Evolutionary conservation across 2,329 filamentous ascomycete species (phyloP), one percentile per base, ranked within the genome.

Genomic region (Zymoseptoria brevis): DNA sequence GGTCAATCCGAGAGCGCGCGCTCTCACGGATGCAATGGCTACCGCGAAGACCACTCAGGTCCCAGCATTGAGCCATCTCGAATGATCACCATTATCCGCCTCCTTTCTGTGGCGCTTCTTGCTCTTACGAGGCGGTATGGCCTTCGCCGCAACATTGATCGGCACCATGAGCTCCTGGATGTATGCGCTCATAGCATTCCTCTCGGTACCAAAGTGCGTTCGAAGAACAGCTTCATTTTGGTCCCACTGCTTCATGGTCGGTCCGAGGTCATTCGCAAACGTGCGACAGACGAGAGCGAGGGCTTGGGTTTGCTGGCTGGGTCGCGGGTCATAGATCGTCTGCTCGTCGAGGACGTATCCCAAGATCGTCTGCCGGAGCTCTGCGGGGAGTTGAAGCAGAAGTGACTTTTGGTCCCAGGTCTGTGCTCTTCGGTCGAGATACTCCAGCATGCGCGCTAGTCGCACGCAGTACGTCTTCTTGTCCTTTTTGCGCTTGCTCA

Each of bases 361-460:
- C 30, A 63, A 57, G 22, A 61, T 59, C 7, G 54, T 52, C 19
- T 65, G 61, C 8, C 59, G 52, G 11, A 63, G 54, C 53, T 65
- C 61, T 2, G 63, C 21, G 5, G 61, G 63, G 19, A 65, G 61
- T 6, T 19, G 19, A 8, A 61, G 26, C 4, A 63, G 22, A 54
- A 54, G 54, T 29, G 58, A 54, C 41, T 7, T 19, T 30, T 21
- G 24, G n/a, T 16, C 16, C 49, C 8, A n/a, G 19, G 57, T 41
- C 54, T 57, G 57, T 7, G 56, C 54, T 52, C 55, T 22, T 55
- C 35, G 35, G 45, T 63, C 57, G 51, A 55, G 57, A 21, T 56
- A 57, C 22, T 58, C 56, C 45, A 64, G 41, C 11, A 53, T 53
- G 16, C 62, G 62, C 13, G 55, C 21, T 19, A 64, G 50, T n/a